These are phyloP conservation scores for Cerioporus squamosus DNA, from an alignment of 1,284 basidiomycete genomes.

Conservation along the genomic window DNA sequence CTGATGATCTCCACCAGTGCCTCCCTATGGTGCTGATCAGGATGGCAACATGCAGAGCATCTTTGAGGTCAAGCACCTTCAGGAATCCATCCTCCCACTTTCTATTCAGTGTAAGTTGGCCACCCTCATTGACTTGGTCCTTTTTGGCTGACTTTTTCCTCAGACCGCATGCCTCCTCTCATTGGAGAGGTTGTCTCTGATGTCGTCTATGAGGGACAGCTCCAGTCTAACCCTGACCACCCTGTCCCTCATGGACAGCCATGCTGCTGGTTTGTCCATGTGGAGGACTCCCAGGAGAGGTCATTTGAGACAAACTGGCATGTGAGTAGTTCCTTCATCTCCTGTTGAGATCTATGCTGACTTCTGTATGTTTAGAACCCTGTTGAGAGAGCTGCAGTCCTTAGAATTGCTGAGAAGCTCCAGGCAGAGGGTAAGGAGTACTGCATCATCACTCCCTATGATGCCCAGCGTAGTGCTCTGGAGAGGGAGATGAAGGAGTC, in stretches of 20 bases:
- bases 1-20: slow-evolving; percentile 38
- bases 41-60: slow-evolving; percentile 44
- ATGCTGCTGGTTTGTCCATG: slow-evolving; percentile 52
- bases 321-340: slow-evolving; percentile 37
- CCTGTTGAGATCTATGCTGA: slow-evolving; percentile 18
- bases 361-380: slow-evolving; percentile 40
- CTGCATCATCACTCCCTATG: slow-evolving; percentile 59
- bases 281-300: slow-evolving; percentile 44
- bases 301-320: slow-evolving; percentile 45
- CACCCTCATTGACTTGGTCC: slow-evolving; percentile 1
- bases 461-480: slow-evolving; percentile 51
- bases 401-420: slow-evolving; percentile 46
- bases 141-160: background rate
- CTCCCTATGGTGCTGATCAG: slow-evolving; percentile 51
- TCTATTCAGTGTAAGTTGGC: slow-evolving; percentile 46
- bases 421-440: slow-evolving; percentile 44
- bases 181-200: slow-evolving; percentile 75
- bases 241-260: slow-evolving; percentile 24
- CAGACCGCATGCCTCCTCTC: slow-evolving; percentile 79
- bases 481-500: slow-evolving; percentile 42
- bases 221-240: slow-evolving; percentile 44
- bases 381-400: slow-evolving; percentile 42
- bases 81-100: slow-evolving; percentile 36
- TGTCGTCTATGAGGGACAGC: slow-evolving; percentile 57
- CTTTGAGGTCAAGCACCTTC: slow-evolving; percentile 50